These are phyloP conservation scores for Xylaria arbuscula DNA, from an alignment of 2,329 filamentous ascomycete species.

Conservation along the genomic window DNA sequence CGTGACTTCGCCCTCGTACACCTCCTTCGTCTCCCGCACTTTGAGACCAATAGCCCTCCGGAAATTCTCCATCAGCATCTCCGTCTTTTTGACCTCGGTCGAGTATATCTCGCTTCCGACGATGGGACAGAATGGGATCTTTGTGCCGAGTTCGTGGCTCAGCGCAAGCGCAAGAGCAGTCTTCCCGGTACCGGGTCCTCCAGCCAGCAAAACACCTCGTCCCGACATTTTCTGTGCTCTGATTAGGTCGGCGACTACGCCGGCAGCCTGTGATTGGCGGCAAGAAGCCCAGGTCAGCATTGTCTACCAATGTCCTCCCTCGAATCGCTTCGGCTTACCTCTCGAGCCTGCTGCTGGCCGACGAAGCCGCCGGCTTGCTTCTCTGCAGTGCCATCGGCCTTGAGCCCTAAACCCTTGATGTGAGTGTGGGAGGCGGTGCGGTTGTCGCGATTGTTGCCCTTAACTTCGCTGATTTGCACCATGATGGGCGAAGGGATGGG, in stretches of 20 bases:
- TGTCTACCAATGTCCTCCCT: background rate
- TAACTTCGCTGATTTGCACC: conserved; percentile 94
- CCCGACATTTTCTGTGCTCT: conserved; percentile 98
- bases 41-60: conserved; percentile 94
- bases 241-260: conserved; percentile 95
- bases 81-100: conserved; percentile 98
- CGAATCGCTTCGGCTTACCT: conserved; percentile 65
- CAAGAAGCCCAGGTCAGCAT: conserved; percentile 38
- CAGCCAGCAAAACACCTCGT: conserved; percentile 89
- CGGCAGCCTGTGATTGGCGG: conserved; percentile 74
- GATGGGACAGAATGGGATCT: conserved; percentile 98
- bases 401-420: conserved; percentile 93
- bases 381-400: conserved; percentile 86
- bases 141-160: conserved; percentile 95
- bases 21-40: conserved; percentile 98
- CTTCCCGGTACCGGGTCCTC: conserved; percentile 96
- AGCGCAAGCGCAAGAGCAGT: conserved; percentile 95
- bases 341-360: conserved; percentile 86
- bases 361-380: conserved; percentile 85
- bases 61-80: conserved; percentile 99
- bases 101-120: conserved; percentile 98
- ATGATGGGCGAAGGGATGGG: conserved; percentile 61
- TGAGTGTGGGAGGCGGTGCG: conserved; percentile 97
- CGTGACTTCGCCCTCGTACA: conserved; percentile 98
- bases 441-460: conserved; percentile 93